phyloP scores from a whole-genome alignment of 1,139 yeast species.

The Nakaseomyces sp. region DNA sequence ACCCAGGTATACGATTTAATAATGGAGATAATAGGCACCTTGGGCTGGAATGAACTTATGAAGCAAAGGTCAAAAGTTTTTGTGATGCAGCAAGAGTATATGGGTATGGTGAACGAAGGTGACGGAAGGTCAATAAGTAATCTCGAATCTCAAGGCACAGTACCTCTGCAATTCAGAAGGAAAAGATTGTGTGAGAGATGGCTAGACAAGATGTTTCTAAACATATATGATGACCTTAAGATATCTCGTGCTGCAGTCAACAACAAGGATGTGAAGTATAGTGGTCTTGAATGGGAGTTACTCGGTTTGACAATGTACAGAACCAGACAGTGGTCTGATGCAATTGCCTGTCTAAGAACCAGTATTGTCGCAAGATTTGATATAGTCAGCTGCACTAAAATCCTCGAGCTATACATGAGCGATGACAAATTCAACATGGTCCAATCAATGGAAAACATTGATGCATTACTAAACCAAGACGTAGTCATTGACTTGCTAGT shows the following conservation, averaged over 20 bases:
- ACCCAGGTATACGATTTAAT: constrained; percentile 61
- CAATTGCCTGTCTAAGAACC: constrained; percentile 69
- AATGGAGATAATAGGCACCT: constrained; percentile 47
- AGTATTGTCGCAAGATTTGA: constrained; percentile 71
- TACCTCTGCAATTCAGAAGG: constrained; percentile 37
- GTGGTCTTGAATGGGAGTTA: constrained; percentile 89
- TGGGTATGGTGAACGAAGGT: not conserved
- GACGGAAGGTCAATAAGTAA: not conserved
- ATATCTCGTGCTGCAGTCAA: constrained; percentile 70
- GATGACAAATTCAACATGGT: constrained; percentile 6
- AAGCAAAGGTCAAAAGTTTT: constrained; percentile 74
- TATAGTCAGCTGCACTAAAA: constrained; percentile 37
- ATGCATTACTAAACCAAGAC: constrained; percentile 25
- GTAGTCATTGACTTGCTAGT: constrained; percentile 28
- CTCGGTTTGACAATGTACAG: constrained; percentile 76
- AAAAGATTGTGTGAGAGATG: constrained; percentile 91
- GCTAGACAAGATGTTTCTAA: constrained; percentile 82
- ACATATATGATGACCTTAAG: constrained; percentile 79
- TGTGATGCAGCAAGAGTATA: constrained; percentile 90
- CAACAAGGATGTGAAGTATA: constrained; percentile 63
- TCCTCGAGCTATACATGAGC: constrained; percentile 31
- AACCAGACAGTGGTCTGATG: constrained; percentile 70
- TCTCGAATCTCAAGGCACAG: constrained; percentile 2
- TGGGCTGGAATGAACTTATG: constrained; percentile 89
- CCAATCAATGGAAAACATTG: not conserved